A percentile compares a stretch with the other conserved stretches of the same genome.
Conservation (phyloP, 257 asterid species). For the Leonotis leonurus region DNA sequence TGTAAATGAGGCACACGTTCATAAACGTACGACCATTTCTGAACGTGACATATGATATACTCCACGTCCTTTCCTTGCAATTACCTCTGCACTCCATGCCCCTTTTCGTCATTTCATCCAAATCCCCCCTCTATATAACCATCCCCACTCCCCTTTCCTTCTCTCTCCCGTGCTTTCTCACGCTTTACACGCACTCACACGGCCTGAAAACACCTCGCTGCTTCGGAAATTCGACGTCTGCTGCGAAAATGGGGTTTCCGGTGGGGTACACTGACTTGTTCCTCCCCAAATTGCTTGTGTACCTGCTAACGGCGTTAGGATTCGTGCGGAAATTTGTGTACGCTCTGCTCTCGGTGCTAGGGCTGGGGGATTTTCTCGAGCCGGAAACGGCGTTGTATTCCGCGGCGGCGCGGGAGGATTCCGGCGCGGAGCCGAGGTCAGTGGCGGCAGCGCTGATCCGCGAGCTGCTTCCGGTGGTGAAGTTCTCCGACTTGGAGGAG, state of each 20-base stretch:
- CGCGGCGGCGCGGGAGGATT: background rate
- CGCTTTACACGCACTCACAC: constrained; percentile 9
- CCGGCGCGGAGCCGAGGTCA: constrained; percentile 36
- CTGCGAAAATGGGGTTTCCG: constrained; percentile 67
- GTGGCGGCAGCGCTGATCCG: constrained; percentile 68
- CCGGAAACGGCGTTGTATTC: constrained; percentile 32
- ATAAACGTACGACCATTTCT: constrained; percentile 22
- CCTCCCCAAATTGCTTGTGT: constrained; percentile 61
- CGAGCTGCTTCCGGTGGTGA: constrained; percentile 78
- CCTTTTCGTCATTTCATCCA: constrained; percentile 29
- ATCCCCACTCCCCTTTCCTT: background rate
- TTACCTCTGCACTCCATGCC: background rate
- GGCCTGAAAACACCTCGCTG: background rate
- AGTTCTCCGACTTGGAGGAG: constrained; percentile 46
- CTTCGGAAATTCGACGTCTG: background rate
- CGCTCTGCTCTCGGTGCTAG: constrained; percentile 35
- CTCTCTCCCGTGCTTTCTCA: constrained; percentile 11
- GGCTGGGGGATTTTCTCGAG: constrained; percentile 58
- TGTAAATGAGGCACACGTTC: constrained; percentile 19
- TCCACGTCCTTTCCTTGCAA: background rate
- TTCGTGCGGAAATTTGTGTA: constrained; percentile 36
- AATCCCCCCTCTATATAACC: constrained; percentile 23
- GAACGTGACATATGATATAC: constrained; percentile 30
- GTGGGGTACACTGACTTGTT: constrained; percentile 66
- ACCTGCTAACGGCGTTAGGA: constrained; percentile 47